Conservation (phyloP, 2,329 filamentous ascomycete species). For the Hymenoscyphus salicellus region DNA sequence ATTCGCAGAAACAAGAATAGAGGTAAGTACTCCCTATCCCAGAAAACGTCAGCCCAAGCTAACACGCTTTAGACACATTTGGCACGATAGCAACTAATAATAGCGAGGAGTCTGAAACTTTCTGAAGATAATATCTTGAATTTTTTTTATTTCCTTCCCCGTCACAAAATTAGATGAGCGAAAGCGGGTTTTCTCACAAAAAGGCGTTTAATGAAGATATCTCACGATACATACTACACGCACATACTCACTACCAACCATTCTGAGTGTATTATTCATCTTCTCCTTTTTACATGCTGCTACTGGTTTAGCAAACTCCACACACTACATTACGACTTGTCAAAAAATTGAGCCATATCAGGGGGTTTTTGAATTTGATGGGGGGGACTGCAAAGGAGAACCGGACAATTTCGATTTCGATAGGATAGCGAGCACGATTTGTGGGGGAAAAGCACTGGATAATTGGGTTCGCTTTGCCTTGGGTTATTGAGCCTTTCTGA, state of each 20-base stretch:
- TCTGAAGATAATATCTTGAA: constrained; percentile 36
- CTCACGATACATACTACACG: constrained; percentile 6
- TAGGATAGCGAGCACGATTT: neutral
- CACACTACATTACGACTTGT: neutral
- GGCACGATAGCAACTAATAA: constrained; percentile 48
- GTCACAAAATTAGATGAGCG: constrained; percentile 5
- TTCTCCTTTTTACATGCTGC: neutral
- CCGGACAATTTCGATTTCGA: neutral
- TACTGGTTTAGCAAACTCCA: neutral
- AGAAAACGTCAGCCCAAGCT: neutral
- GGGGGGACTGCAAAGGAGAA: neutral
- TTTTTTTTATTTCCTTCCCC: constrained; percentile 1
- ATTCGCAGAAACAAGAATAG: constrained; percentile 45
- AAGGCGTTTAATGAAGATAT: constrained; percentile 6
- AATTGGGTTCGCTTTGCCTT: neutral
- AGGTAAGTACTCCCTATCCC: constrained; percentile 43
- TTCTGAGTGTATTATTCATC: neutral
- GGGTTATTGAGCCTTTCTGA: neutral
- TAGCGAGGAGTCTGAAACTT: constrained; percentile 50
- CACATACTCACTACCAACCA: neutral
- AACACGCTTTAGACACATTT: constrained; percentile 41
- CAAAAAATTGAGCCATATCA: neutral
- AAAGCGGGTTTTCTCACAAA: neutral
- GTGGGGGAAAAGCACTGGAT: neutral
- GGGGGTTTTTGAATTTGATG: neutral